Conservation (phyloP, 108 stramenopile species). For the Licmophora abbreviata region DNA sequence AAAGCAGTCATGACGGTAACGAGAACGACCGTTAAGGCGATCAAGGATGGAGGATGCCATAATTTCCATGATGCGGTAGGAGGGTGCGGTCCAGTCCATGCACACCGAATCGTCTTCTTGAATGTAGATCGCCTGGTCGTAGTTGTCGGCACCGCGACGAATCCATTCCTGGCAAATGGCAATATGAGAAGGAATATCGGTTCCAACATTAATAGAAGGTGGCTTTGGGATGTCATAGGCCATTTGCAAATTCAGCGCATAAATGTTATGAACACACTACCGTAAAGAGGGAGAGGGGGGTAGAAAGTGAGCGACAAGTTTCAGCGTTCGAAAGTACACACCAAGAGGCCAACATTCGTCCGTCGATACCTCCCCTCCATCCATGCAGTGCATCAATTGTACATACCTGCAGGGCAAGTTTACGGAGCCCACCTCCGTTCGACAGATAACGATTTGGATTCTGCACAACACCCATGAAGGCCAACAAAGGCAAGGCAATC, state of each 20-base stretch:
- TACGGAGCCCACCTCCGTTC: too few relatives aligned
- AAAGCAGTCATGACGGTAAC: neutral
- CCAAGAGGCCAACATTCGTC: too few relatives aligned
- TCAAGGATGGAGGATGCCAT: neutral
- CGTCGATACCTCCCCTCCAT: too few relatives aligned
- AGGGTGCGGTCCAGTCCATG: constrained; percentile 6
- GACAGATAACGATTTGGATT: too few relatives aligned
- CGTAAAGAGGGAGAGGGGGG: too few relatives aligned
- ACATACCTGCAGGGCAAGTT: too few relatives aligned
- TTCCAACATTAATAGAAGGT: neutral
- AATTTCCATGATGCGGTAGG: neutral
- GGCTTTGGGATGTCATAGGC: neutral
- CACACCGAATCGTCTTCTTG: constrained; percentile 1
- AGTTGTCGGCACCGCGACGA: neutral
- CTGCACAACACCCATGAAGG: too few relatives aligned
- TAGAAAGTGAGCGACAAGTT: too few relatives aligned
- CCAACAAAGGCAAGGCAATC: too few relatives aligned
- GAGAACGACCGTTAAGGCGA: neutral
- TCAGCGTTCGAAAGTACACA: too few relatives aligned
- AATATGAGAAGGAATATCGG: neutral
- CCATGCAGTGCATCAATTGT: too few relatives aligned
- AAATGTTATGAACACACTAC: neutral
- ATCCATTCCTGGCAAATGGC: constrained; percentile 8
- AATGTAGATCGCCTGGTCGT: neutral
- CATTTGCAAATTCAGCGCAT: neutral